phyloP scores from a whole-genome alignment of 768 basidiomycete genomes.

The Pholiota conissans region DNA sequence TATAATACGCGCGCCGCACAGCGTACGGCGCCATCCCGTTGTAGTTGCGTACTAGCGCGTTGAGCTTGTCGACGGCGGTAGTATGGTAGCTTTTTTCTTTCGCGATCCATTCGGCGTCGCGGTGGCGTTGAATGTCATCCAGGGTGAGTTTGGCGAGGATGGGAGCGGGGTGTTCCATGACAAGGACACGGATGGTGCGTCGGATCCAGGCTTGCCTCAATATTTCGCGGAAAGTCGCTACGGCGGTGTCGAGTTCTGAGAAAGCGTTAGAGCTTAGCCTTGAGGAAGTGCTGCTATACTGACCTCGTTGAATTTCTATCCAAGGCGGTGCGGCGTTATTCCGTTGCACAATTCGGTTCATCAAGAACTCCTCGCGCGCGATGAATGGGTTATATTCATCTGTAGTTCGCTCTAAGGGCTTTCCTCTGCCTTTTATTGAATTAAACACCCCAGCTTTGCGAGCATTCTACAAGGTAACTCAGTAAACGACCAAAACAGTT shows the following conservation, averaged over 20 bases:
- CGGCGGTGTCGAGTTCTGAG: slow-evolving; percentile 65
- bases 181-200: slow-evolving; percentile 65
- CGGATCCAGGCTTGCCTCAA: slow-evolving; percentile 74
- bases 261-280: background rate
- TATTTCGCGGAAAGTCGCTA: slow-evolving; percentile 61
- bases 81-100: slow-evolving; percentile 70
- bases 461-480: slow-evolving; percentile 47
- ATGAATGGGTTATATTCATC: slow-evolving; percentile 60
- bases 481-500: background rate
- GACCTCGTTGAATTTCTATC: slow-evolving; percentile 79
- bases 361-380: slow-evolving; percentile 74
- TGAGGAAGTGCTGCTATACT: background rate
- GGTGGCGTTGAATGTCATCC: slow-evolving; percentile 40
- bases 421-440: slow-evolving; percentile 65
- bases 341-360: slow-evolving; percentile 83
- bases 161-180: slow-evolving; percentile 40
- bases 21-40: slow-evolving; percentile 79
- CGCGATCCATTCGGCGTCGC: slow-evolving; percentile 71
- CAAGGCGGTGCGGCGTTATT: slow-evolving; percentile 86
- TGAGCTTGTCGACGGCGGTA: slow-evolving; percentile 67
- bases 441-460: slow-evolving; percentile 68
- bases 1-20: slow-evolving; percentile 66
- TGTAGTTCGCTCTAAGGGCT: slow-evolving; percentile 34
- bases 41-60: slow-evolving; percentile 74
- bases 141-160: slow-evolving; percentile 34